Evolutionary conservation across 179 eudicot genomes (phyloP).

Genomic region (Silene noctiflora): DNA sequence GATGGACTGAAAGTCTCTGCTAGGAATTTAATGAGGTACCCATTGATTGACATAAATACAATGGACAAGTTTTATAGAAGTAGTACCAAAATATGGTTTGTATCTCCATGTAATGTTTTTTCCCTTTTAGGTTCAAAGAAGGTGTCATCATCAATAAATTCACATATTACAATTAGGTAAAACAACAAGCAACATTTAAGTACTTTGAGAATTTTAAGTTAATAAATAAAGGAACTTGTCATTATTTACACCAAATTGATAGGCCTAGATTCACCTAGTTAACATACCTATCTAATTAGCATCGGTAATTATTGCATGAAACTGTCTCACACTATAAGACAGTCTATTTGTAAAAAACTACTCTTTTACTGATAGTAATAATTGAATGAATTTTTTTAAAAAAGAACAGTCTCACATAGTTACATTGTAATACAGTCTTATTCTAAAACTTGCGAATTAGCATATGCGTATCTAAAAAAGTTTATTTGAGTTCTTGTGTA

Average conservation of each 20-base stretch:
- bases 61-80: not conserved
- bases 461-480: too few species aligned
- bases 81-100: not conserved
- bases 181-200: not conserved
- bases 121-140: not conserved
- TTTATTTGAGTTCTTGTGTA: not conserved
- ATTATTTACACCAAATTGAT: not conserved
- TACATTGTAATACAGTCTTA: too few species aligned
- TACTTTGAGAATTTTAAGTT: constrained; percentile 1
- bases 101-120: not conserved
- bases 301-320: too few species aligned
- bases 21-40: not conserved
- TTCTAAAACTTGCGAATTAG: too few species aligned
- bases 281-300: not conserved
- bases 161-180: not conserved
- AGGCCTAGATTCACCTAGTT: not conserved
- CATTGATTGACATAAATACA: not conserved
- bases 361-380: too few species aligned
- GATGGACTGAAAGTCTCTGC: not conserved
- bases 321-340: too few species aligned
- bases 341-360: too few species aligned
- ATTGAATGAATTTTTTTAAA: too few species aligned
- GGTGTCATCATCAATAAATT: not conserved
- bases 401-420: too few species aligned
- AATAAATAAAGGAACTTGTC: not conserved